Evolutionary conservation across 352 stramenopile genomes (phyloP).

Genomic region (Bremia lactucae): DNA sequence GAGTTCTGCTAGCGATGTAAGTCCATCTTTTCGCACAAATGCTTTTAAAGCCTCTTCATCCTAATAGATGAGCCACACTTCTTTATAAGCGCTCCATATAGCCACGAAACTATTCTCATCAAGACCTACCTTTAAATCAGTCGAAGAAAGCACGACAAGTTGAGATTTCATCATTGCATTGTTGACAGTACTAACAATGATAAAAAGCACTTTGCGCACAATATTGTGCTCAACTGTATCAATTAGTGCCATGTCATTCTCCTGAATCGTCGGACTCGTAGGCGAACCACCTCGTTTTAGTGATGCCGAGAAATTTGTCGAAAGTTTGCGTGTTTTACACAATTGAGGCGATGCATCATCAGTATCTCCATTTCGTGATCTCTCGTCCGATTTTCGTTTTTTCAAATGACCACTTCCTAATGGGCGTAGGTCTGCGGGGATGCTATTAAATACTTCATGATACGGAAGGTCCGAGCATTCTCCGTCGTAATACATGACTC

Average conservation of each 20-base stretch:
- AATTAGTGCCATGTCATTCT: conserved; percentile 14
- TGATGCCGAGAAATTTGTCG: not conserved
- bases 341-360: conserved; percentile 18
- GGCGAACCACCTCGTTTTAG: conserved; percentile 11
- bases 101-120: not conserved
- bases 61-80: conserved; percentile 9
- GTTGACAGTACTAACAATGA: conserved; percentile 37
- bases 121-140: conserved; percentile 28
- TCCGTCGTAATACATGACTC: conserved; percentile 50
- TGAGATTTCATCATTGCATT: conserved; percentile 20
- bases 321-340: conserved; percentile 20
- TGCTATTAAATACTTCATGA: conserved; percentile 47
- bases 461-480: conserved; percentile 49
- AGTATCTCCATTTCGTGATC: conserved; percentile 5
- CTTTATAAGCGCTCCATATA: not conserved
- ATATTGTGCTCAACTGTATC: conserved; percentile 33
- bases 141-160: conserved; percentile 22
- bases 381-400: conserved; percentile 32
- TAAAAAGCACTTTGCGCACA: conserved; percentile 45
- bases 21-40: conserved; percentile 44
- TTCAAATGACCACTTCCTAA: conserved; percentile 16
- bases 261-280: conserved; percentile 5
- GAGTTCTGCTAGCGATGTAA: conserved; percentile 33
- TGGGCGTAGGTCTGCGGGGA: conserved; percentile 26
- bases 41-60: conserved; percentile 33